phyloP scores from a whole-genome alignment of 257 asterid species.

The Solanum pennellii region DNA sequence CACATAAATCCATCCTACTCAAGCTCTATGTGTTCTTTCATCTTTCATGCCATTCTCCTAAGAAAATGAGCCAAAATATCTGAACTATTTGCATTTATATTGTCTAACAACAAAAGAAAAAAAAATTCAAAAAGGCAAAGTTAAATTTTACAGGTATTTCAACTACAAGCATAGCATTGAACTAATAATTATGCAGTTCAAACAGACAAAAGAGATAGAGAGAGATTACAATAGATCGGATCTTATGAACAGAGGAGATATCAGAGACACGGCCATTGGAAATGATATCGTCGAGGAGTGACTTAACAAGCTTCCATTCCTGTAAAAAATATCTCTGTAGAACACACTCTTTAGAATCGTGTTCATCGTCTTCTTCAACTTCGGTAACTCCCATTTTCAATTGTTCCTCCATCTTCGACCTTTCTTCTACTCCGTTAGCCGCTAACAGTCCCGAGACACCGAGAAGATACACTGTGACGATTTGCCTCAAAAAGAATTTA shows the following conservation, averaged over 20 bases:
- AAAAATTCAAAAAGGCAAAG: background rate
- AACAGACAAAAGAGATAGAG: background rate
- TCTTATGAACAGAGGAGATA: conserved; percentile 55
- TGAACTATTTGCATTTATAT: background rate
- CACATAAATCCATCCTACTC: background rate
- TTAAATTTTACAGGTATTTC: background rate
- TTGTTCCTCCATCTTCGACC: background rate
- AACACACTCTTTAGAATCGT: conserved; percentile 66
- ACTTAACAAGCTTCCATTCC: conserved; percentile 86
- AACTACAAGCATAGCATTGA: background rate
- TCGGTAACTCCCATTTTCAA: background rate
- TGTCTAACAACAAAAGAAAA: background rate
- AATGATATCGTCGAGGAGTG: conserved; percentile 64
- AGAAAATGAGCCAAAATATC: background rate
- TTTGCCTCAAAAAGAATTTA: background rate
- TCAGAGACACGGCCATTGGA: conserved; percentile 55
- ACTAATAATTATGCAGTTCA: background rate
- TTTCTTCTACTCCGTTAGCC: background rate
- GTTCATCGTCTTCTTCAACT: conserved; percentile 63
- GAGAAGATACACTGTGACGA: background rate
- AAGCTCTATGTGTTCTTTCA: background rate
- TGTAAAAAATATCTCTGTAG: conserved; percentile 76
- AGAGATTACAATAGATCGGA: conserved; percentile 74
- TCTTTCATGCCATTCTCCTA: background rate
- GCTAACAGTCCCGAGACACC: background rate